Evolutionary conservation across 2,329 filamentous ascomycete genomes (phyloP).

Genomic region (Endothia cerciana): DNA sequence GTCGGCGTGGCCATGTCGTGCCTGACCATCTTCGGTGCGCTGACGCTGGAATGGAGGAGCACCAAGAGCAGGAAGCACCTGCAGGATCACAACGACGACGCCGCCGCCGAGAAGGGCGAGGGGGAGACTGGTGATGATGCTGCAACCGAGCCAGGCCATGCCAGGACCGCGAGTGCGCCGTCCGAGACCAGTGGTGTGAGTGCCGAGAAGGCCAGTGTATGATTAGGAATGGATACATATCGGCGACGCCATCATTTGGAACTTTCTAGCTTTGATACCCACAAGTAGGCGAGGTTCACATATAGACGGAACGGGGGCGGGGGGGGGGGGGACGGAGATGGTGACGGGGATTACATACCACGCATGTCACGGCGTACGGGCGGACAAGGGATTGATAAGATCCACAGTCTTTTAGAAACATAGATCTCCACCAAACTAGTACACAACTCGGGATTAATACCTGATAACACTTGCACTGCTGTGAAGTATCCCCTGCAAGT

Average conservation of each 20-base stretch:
- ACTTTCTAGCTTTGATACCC: background rate
- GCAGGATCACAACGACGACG: constrained; percentile 30
- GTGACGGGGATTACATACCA: too few relatives aligned
- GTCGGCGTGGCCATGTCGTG: constrained; percentile 59
- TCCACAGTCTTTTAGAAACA: background rate
- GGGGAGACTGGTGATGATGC: background rate
- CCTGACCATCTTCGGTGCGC: constrained; percentile 57
- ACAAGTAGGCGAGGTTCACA: background rate
- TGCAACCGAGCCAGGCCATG: background rate
- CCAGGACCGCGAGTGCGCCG: too few relatives aligned
- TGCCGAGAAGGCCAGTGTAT: background rate
- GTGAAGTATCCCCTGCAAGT: too few relatives aligned
- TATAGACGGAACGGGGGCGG: too few relatives aligned
- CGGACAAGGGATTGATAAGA: background rate
- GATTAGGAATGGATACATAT: background rate
- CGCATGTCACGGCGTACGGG: background rate
- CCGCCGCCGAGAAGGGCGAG: constrained; percentile 10
- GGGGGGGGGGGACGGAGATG: too few relatives aligned
- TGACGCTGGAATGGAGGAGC: constrained; percentile 63
- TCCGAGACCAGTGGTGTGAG: background rate
- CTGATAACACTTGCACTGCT: background rate
- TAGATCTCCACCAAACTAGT: background rate
- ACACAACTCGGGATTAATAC: background rate
- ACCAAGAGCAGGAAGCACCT: constrained; percentile 41
- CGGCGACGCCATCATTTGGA: background rate